Evolutionary conservation across 805 yeast species (phyloP).

Genomic region (Grigorovia yakushimaensis): DNA sequence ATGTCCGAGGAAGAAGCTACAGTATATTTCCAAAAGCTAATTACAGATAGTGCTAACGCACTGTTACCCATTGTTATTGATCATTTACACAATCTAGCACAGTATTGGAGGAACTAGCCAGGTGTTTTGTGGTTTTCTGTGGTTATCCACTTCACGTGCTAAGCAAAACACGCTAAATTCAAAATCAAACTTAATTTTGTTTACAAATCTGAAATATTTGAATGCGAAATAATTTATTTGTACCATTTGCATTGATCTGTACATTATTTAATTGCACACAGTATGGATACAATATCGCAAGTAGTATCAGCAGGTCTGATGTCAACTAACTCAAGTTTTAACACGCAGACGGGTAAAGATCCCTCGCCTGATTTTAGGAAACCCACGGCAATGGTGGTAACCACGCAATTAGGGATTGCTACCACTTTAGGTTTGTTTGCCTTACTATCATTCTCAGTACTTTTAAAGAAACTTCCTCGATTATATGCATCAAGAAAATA

Average conservation of each 20-base stretch:
- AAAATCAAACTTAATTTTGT: no score
- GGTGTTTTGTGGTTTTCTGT: no score
- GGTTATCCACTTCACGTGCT: neutral
- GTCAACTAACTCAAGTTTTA: neutral
- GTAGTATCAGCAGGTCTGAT: neutral
- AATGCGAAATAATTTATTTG: no score
- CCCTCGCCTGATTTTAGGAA: conserved; percentile 25
- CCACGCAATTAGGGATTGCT: conserved; percentile 71
- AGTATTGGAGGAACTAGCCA: conserved; percentile 82
- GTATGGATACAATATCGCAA: neutral
- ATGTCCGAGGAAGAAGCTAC: conserved; percentile 96
- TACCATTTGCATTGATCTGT: no score
- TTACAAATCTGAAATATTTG: neutral
- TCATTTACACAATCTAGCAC: conserved; percentile 89
- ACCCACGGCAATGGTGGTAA: conserved; percentile 47
- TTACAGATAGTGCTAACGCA: conserved; percentile 90
- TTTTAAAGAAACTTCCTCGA: conserved; percentile 67
- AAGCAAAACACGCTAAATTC: no score
- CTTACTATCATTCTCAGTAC: conserved; percentile 54
- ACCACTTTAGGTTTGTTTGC: conserved; percentile 57
- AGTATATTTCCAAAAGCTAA: conserved; percentile 84
- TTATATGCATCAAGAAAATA: conserved; percentile 70
- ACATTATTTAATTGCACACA: neutral
- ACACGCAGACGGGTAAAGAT: neutral
- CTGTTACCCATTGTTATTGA: conserved; percentile 92